Conservation (phyloP, 1,284 basidiomycete species). For the Pyrrhoderma noxium region DNA sequence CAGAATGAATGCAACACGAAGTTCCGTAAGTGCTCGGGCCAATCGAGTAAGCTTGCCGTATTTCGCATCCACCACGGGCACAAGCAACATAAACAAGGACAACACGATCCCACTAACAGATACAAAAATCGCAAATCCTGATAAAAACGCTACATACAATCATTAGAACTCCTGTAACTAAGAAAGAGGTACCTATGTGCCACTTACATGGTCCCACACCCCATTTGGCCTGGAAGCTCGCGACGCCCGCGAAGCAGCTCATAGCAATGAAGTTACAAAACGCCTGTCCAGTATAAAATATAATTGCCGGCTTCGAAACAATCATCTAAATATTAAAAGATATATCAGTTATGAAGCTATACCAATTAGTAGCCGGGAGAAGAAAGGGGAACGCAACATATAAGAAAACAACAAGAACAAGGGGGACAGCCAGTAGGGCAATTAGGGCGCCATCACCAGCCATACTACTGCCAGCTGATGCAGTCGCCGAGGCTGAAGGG, state of each 20-base stretch:
- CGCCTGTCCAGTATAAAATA: constrained; percentile 64
- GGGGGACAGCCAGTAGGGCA: constrained; percentile 54
- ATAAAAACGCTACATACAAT: constrained; percentile 61
- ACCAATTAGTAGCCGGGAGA: constrained; percentile 16
- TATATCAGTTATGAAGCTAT: neutral
- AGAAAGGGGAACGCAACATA: constrained; percentile 43
- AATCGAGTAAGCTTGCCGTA: constrained; percentile 71
- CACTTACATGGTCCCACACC: constrained; percentile 74
- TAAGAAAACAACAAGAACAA: constrained; percentile 56
- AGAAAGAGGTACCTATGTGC: neutral
- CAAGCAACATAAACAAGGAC: constrained; percentile 60
- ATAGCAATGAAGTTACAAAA: constrained; percentile 89
- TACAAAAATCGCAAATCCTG: constrained; percentile 80
- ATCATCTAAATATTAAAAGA: constrained; percentile 55
- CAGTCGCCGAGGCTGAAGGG: constrained; percentile 10
- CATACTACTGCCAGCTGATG: neutral
- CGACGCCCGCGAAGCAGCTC: constrained; percentile 82
- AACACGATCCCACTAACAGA: constrained; percentile 64
- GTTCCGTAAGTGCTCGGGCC: constrained; percentile 72
- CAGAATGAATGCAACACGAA: constrained; percentile 76
- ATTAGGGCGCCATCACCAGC: constrained; percentile 40
- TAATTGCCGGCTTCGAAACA: constrained; percentile 70
- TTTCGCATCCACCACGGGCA: constrained; percentile 81
- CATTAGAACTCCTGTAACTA: constrained; percentile 1
- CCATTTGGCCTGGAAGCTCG: constrained; percentile 80